These are phyloP conservation scores for Macrocystidia cucumis DNA, from an alignment of 1,284 basidiomycete species.

Conservation along the genomic window DNA sequence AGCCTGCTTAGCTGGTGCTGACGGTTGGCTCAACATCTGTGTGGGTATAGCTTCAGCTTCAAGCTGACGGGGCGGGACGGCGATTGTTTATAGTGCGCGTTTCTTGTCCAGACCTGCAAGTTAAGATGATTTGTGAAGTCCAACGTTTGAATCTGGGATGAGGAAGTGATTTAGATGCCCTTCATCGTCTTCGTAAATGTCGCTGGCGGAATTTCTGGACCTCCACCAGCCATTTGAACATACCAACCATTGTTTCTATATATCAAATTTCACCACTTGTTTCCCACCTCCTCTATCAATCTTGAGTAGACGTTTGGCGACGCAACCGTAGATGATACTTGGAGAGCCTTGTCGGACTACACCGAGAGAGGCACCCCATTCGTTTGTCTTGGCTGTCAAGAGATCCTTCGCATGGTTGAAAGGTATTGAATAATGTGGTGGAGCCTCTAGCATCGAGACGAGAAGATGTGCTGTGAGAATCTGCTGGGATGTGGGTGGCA, in stretches of 20 bases:
- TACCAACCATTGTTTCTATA: too few relatives aligned
- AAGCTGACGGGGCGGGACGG: too few relatives aligned
- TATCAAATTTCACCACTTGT: slow-evolving; percentile 64
- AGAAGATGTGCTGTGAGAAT: slow-evolving; percentile 62
- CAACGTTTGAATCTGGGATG: too few relatives aligned
- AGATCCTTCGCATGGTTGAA: slow-evolving; percentile 55
- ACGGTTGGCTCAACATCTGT: slow-evolving; percentile 91
- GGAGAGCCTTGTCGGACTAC: slow-evolving; percentile 36
- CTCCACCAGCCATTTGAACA: too few relatives aligned
- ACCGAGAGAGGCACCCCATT: slow-evolving; percentile 21
- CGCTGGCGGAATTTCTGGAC: too few relatives aligned
- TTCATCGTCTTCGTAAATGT: too few relatives aligned
- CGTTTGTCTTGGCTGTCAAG: slow-evolving; percentile 35
- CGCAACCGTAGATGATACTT: slow-evolving; percentile 55
- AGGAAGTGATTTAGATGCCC: too few relatives aligned
- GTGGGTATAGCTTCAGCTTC: slow-evolving; percentile 45
- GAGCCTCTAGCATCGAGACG: slow-evolving; percentile 41
- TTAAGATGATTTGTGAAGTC: too few relatives aligned
- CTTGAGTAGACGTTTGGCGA: slow-evolving; percentile 66
- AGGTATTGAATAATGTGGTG: slow-evolving; percentile 47
- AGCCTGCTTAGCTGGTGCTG: slow-evolving; percentile 83
- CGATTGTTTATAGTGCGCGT: too few relatives aligned
- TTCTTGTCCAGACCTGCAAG: too few relatives aligned
- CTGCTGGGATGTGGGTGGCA: slow-evolving; percentile 48
- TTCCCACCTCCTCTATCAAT: slow-evolving; percentile 67